Percentiles rank a stretch among this genome's conserved stretches.
Evolutionary conservation across 305 asterid genomes (phyloP).

Genomic region (Solanum hybrid): DNA sequence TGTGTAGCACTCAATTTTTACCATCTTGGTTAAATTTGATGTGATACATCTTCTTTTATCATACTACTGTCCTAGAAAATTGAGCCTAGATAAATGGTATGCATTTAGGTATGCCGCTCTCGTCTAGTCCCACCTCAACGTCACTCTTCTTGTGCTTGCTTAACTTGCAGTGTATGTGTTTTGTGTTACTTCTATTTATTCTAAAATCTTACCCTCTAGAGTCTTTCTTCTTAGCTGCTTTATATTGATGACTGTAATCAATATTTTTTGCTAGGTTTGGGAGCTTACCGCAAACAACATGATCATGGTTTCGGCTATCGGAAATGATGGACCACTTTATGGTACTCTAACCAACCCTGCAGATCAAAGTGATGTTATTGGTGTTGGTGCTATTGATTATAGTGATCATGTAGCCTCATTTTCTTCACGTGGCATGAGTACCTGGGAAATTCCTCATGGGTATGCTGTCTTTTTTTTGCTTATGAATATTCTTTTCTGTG

Average conservation of each 20-base stretch:
- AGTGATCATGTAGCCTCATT: constrained; percentile 92
- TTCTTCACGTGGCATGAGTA: constrained; percentile 98
- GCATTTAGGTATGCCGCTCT: neutral
- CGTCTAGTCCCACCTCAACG: neutral
- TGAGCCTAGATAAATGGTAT: neutral
- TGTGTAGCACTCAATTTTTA: neutral
- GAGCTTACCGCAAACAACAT: constrained; percentile 90
- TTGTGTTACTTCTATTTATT: neutral
- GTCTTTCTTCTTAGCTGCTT: neutral
- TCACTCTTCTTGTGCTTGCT: neutral
- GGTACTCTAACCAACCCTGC: constrained; percentile 97
- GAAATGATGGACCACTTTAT: constrained; percentile 95
- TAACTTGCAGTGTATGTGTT: neutral
- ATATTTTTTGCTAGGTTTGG: constrained; percentile 55
- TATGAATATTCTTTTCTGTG: constrained; percentile 5
- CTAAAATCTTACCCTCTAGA: neutral
- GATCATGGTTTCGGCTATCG: constrained; percentile 88
- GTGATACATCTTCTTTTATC: neutral
- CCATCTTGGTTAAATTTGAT: neutral
- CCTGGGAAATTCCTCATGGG: constrained; percentile 99
- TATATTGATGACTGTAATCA: neutral
- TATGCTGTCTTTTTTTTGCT: constrained; percentile 21
- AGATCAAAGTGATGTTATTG: constrained; percentile 95
- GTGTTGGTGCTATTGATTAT: constrained; percentile 97
- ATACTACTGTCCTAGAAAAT: neutral